phyloP scores from a whole-genome alignment of 2,329 filamentous ascomycete genomes.

The Penicillium sp. region DNA sequence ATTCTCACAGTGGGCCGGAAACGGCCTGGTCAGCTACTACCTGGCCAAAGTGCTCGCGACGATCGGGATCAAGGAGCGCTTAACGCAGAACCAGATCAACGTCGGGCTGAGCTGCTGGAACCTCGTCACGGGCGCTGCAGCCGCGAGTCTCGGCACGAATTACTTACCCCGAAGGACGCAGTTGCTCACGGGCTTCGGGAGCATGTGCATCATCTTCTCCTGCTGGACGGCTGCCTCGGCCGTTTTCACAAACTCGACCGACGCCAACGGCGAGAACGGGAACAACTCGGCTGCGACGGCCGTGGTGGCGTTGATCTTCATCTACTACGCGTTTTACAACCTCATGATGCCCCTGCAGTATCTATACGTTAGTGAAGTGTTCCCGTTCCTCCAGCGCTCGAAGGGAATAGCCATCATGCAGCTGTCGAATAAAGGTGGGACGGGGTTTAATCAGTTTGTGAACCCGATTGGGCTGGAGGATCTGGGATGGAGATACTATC shows the following conservation, averaged over 20 bases:
- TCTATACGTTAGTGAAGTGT: background rate
- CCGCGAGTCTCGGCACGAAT: background rate
- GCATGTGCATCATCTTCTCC: background rate
- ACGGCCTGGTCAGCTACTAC: background rate
- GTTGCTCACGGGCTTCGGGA: background rate
- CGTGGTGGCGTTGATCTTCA: background rate
- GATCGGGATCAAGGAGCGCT: background rate
- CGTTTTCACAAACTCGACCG: background rate
- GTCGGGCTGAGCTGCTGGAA: background rate
- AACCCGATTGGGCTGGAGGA: background rate
- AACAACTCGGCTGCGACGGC: background rate
- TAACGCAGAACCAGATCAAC: background rate
- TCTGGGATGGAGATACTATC: background rate
- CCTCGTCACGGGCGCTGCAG: background rate
- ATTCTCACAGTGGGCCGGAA: background rate
- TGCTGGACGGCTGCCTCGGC: background rate
- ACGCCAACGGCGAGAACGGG: background rate
- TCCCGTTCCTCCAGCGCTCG: background rate
- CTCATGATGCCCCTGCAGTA: background rate
- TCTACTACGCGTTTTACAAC: background rate
- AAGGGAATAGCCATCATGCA: background rate
- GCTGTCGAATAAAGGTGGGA: background rate
- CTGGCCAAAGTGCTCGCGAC: background rate
- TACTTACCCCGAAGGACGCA: background rate
- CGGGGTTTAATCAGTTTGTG: background rate